Evolutionary conservation across 192 early-diverging fungal genomes (phyloP), one percentile per base, ranked within the genome.

Genomic region (Neocallimastix lanati): DNA sequence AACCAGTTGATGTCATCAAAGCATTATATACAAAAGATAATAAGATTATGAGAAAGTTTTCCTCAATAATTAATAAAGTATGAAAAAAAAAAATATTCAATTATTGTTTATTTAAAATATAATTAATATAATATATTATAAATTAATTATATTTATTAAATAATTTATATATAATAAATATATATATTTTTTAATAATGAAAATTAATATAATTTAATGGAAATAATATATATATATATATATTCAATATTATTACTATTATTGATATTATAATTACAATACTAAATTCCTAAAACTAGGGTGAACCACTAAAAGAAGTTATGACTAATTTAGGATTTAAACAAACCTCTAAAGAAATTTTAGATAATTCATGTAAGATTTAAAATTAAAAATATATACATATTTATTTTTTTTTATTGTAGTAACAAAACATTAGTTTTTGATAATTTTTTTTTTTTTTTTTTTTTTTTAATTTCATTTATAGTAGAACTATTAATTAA

Each of bases 1-100:
- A 83, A 86, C 88, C 88, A 13, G 80, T 81, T 13, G 88, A 90
- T 78, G 83, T 90, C 25, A 79, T 90, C 28, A 81, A 76, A 36
- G 87, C 87, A 4, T 82, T 90, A 14, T 80, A 84, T 4, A 77
- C 79, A 18, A 83, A 58, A 38, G 76, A 79, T 1, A 77, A 84
- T 77, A 40, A 11, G 80, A 40, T 33, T 35, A 4, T 28, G 14
- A 78, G 18, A 29, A 30, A 28, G 21, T 50, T 29, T 28, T 29
- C n/a, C 28, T 67, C 28, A 77, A 86, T 9, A 7, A n/a, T 67
- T n/a, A 67, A 67, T n/a, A n/a, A 25, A 9, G 50, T 67, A 67
- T 21, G 1, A n/a, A 9, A n/a, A n/a, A n/a, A 0, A 50, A 12
- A n/a, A n/a, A n/a, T n/a, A n/a, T n/a, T n/a, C n/a, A n/a, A n/a